Evolutionary conservation across 1,139 yeast genomes (phyloP), one percentile per base, ranked within the genome.

Genomic region (Suhomyces bokatorum): DNA sequence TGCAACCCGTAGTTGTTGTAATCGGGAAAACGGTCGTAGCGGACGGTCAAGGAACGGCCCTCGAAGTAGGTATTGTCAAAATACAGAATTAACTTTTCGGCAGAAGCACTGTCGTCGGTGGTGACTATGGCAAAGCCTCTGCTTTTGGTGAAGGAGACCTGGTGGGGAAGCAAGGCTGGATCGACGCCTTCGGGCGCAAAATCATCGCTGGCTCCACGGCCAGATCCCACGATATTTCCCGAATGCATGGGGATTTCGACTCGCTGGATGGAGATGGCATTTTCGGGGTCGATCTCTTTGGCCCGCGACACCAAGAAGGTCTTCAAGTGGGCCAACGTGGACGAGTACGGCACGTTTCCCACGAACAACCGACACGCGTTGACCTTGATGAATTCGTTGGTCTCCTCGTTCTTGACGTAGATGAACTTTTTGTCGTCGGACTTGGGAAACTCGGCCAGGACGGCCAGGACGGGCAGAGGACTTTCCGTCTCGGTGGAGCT

Each of bases 121-220:
- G 78, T 71, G 1, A 83, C 87, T 30, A 84, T 78, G 1, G 88
- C 90, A 65, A 80, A 83, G 4, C 91, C 90, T 53, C 82, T 74
- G 45, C 74, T 64, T 48, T 57, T 46, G 59, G 49, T 30, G 13
- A 32, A 42, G n/a, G 28, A 14, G 6, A 40, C 33, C 13, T 36
- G 36, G 3, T 32, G 38, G 6, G 31, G 40, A 22, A 37, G 31
- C 7, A 24, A 37, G 14, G 30, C 15, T 4, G 36, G 36, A 24
- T 34, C 36, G 12, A 34, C 26, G 13, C 36, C 36, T 9, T 34
- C 36, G 7, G 31, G 16, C 14, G 9, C 17, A 26, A 14, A 20
- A 11, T 20, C 28, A 7, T 26, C 30, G 28, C 20, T 17, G 3
- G 17, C 27, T 9, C 27, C 35, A 3, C 36, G 36, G 4, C 17